Evolutionary conservation across 1,284 basidiomycete genomes (phyloP), one percentile per base, ranked within the genome.

Genomic region (Ceratobasidium theobromae): DNA sequence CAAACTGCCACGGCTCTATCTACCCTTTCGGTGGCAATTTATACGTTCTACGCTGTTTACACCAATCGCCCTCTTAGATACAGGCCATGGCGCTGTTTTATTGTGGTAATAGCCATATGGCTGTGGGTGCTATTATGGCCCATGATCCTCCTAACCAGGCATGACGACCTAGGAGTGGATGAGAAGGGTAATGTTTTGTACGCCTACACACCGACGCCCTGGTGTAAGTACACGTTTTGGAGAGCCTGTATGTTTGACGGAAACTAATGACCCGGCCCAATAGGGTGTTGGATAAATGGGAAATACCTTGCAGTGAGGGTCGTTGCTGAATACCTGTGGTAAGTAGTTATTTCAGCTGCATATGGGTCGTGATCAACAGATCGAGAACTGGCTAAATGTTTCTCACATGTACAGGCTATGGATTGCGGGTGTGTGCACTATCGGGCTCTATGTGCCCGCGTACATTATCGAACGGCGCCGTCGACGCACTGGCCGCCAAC

Each of bases 261-360:
- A 2, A 30, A 4, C 27, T 32, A 12, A 33, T 9, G 8, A 11
- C 30, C 12, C 11, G 16, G 25, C 2, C n/a, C n/a, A 25, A 14
- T 35, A 65, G 60, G 60, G 60, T 65, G 60, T n/a, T 65, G 60
- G 60, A 53, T 65, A 3, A 65, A 65, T 21, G 27, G 27, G 4
- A 53, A 45, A 30, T 65, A 65, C 18, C 18, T 65, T 33, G 16
- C 49, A 1, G 25, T 43, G 11, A n/a, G 40, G 3, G 27, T 65
- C 11, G 25, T 65, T 9, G 60, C 38, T 18, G 60, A 65, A 25
- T 65, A 65, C n/a, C 38, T 65, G 3, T 65, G 60, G 60, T 65
- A 53, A 21, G 60, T 45, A 35, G 33, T 8, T 1, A 23, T 14
- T 3, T 6, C 14, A 16, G 16, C 18, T n/a, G n/a, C n/a, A n/a